Base-by-base conservation (phyloP, 2,329 filamentous ascomycete species). In the Microascus cirrosus region DNA sequence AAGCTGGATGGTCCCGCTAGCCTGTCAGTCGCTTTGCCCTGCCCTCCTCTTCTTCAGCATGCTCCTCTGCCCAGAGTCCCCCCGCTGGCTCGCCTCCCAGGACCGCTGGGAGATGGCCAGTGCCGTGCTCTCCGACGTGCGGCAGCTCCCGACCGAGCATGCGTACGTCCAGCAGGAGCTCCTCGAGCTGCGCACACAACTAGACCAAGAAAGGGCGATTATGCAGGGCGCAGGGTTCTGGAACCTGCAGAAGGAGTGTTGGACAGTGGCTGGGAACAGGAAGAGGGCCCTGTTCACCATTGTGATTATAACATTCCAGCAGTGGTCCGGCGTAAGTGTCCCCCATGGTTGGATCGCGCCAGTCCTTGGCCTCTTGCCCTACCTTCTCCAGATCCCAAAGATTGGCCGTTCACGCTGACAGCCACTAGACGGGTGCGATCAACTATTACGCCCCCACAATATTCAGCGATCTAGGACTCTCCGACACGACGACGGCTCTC, bases 401-500 rank as follows among this genome's bases (percentile, higher is more conserved):
- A 12, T 42, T 13, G 12, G 36, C 6, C 12, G 13, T 42, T 15
- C 4, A 7, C 18, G 36, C 36, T 42, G 10, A 42, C 36, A n/a
- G 36, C 3, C 12, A 4, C 3, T 51, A 51, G 45, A 51, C 45
- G 18, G 45, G 45, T 59, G 79, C 80, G 0, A 77, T 86, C 6
- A 74, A 88, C 55, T 89, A 87, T 73, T 87, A 89, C 62, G 84
- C 84, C 0, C 87, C 87, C 0, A 79, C 77, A 15, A 90, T 90
- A 63, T 90, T 90, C 72, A 70, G 73, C 51, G 76, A 85, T 60
- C 76, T 90, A 4, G 87, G 87, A 5, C 74, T 89, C 6, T 72
- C 64, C 61, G 62, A 65, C 57, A 81, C 68, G 55, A 75, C 74
- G 0, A 75, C 70, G 0, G 82, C 80, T 0, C 75, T 89, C 0